Base-by-base conservation (phyloP, 495 filamentous ascomycete species). In the Articulospora tetracladia region DNA sequence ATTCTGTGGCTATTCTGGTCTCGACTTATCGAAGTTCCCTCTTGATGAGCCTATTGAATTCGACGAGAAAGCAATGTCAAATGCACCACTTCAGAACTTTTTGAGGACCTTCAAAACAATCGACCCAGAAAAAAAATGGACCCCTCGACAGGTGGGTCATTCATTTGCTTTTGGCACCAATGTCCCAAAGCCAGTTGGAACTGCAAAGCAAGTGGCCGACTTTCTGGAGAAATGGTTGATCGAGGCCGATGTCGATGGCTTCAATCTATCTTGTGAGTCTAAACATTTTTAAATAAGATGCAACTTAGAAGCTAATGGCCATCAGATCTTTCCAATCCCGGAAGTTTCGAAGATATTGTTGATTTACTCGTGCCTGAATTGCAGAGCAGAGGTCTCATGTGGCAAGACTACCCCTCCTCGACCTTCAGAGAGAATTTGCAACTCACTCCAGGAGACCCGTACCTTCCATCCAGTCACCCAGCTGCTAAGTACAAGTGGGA, bases 51-150 rank as follows among this genome's bases (percentile, higher is more conserved):
- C 53, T 15, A 4, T 51, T 26, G 26, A 51, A 17, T 51, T 51
- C 26, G n/a, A 6, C 80, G 57, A 84, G 85, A 3, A 81, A 85
- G 70, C 86, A 81, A 66, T 87, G 86, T 64, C 83, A 82, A 0
- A 83, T 87, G 55, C 69, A 73, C 77, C 80, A 67, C 58, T 76
- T 70, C n/a, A 48, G 25, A 22, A 15, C 1, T 20, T 23, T 4
- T 17, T 24, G 26, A 50, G 44, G 8, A 44, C 26, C 12, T 28
- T 50, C 15, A 54, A 63, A 12, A 74, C 72, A 0, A 71, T 79
- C 6, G 73, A 76, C 49, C 20, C 26, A 46, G 49, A 17, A 0
- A n/a, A 32, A 27, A 12, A n/a, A 8, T 39, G 22, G 51, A 61
- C 58, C 13, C 58, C 51, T 2, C 22, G 50, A 24, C 23, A 11